phyloP scores from a whole-genome alignment of 2,329 filamentous ascomycete species.

The Penicillium hordei region DNA sequence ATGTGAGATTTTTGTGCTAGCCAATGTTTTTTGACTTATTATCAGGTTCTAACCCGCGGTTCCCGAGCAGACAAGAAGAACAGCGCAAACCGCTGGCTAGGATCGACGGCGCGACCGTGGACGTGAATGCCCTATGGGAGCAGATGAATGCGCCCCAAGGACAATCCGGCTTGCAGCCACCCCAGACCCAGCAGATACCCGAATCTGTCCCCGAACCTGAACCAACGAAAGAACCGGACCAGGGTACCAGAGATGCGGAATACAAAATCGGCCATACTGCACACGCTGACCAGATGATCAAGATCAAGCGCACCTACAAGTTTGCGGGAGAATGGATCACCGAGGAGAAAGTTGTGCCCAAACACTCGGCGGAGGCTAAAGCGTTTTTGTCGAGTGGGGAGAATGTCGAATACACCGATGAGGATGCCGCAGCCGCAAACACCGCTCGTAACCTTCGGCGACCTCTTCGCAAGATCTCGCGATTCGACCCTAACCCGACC shows the following conservation, averaged over 20 bases:
- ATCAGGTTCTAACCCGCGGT: constrained; percentile 6
- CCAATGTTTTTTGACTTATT: background rate
- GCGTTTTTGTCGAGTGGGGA: constrained; percentile 50
- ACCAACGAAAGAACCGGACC: constrained; percentile 17
- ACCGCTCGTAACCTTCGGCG: constrained; percentile 33
- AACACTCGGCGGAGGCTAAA: constrained; percentile 56
- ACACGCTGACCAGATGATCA: constrained; percentile 49
- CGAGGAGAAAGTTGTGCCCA: constrained; percentile 54
- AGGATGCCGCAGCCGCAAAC: constrained; percentile 22
- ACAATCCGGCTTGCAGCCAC: constrained; percentile 10
- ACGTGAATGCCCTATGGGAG: constrained; percentile 57
- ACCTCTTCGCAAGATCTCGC: constrained; percentile 45
- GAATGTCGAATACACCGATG: constrained; percentile 37
- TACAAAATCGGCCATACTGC: constrained; percentile 11
- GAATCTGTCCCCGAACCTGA: constrained; percentile 13
- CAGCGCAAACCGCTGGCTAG: constrained; percentile 49
- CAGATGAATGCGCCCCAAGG: constrained; percentile 47
- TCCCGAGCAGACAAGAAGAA: constrained; percentile 44
- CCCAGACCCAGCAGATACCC: constrained; percentile 15
- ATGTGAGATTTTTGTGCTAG: constrained; percentile 37
- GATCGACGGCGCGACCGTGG: constrained; percentile 53
- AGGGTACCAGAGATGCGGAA: constrained; percentile 10
- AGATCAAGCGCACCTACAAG: constrained; percentile 57
- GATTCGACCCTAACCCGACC: constrained; percentile 50
- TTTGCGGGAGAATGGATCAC: constrained; percentile 58